Evolutionary conservation across 441 rosid species (phyloP), one percentile per base, ranked within the genome.

Genomic region (Metrosideros polymorpha): DNA sequence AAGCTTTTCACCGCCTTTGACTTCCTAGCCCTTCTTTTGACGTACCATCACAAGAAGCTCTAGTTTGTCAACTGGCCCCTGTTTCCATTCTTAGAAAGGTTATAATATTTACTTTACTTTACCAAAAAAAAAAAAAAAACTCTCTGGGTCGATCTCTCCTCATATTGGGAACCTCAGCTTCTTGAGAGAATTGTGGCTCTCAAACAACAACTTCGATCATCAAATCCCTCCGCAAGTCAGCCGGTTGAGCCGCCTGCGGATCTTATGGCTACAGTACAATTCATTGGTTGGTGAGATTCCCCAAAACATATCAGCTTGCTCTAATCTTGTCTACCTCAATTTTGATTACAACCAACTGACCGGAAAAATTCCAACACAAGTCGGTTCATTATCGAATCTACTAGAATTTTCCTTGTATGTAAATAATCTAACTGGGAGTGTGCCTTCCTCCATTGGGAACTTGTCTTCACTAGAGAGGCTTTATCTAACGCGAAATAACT

Each of bases 401-500:
- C 15, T 4, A 4, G 2, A 0, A 7, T 5, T 79, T 9, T 45
- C 18, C 19, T 17, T 85, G 4, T 0, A 2, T 30, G 0, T 1
- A 2, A 85, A 87, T n/a, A 61, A 79, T 39, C 75, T 87, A 6
- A 82, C 53, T 5, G 89, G 89, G 29, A 39, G 4, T 0, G 24
- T 84, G 4, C 87, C 89, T 56, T 54, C 71, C n/a, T 85, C 89
- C 25, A 27, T 84, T 4, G 82, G 85, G 7, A 87, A 87, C 39
- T 50, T 85, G 7, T 50, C 89, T 18, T 84, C 53, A 13, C 54
- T 87, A n/a, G 1, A n/a, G 7, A 0, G 0, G 22, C 82, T 84
- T 42, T 7, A 0, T n/a, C 29, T 56, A 3, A 0, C 17, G 1
- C 1, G 0, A 30, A 87, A 77, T 83, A 25, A 32, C 55, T 14